Evolutionary conservation across 345 rosid genomes (phyloP), one percentile per base, ranked within the genome.

Genomic region (Litchi chinensis): DNA sequence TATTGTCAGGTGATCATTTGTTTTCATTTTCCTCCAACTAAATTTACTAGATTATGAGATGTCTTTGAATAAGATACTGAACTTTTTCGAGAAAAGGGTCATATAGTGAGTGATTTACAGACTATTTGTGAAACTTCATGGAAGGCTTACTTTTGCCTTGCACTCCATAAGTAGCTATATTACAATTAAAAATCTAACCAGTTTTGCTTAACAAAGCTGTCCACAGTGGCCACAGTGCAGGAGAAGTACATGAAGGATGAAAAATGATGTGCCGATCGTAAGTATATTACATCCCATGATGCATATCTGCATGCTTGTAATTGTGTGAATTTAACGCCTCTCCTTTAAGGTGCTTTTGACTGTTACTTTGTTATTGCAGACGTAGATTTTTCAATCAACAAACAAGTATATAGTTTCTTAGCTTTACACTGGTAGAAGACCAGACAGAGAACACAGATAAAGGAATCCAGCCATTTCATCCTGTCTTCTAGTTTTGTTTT

Each of bases 191-290:
- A 50, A 15, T 28, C 13, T 0, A 16, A 40, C 32, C 68, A 70
- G 68, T 71, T 85, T 87, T 82, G 78, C 91, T 90, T 88, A 76
- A 87, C 90, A 57, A 79, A 79, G 75, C 77, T 75, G 68, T 66
- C 75, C 79, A 92, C 90, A 78, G 87, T 80, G 40, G 95, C 93
- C 68, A 88, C 88, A 56, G 93, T 91, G 78, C 95, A 91, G 83
- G 95, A 91, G 82, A 90, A 91, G 79, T 86, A 90, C 86, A 84
- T 88, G 77, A 87, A 90, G 79, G 91, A 85, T 60, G 90, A 44
- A 57, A 24, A 64, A 71, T 21, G 56, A 21, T 40, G 39, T 40
- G 52, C 65, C 67, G 9, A 66, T 46, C 26, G 68, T 76, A 54
- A 41, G 46, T 39, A 9, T 41, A 22, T 11, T 22, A 5, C 62